Percentiles rank a stretch among this genome's conserved stretches.
Conservation (phyloP, 139 green algal species). For the Chlamydomonas sp. region DNA sequence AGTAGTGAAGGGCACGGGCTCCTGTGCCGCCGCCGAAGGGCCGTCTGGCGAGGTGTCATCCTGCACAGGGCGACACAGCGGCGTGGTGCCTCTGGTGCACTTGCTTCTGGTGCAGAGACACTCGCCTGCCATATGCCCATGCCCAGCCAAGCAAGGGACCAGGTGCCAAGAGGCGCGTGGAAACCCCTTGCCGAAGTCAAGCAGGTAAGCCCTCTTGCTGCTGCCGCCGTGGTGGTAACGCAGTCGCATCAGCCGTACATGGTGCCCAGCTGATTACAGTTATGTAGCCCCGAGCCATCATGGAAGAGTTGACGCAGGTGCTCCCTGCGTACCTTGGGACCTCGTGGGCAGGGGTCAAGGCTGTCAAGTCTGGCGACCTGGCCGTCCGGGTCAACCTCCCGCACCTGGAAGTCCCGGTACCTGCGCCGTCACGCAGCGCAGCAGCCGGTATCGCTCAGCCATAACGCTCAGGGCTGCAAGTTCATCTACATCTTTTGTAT, state of each 20-base stretch:
- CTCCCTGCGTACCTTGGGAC: neutral
- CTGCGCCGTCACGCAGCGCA: slow-evolving; percentile 43
- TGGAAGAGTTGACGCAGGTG: neutral
- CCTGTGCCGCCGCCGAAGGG: no score
- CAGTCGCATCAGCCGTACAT: neutral
- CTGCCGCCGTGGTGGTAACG: neutral
- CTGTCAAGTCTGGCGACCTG: slow-evolving; percentile 65
- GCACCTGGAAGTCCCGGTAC: slow-evolving; percentile 89
- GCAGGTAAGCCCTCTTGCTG: neutral
- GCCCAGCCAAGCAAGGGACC: no score
- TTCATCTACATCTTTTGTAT: no score
- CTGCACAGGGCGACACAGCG: no score
- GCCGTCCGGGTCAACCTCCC: slow-evolving; percentile 74
- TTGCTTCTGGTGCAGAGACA: no score
- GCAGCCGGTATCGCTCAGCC: no score
- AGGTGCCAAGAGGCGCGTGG: neutral
- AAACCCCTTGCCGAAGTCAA: neutral
- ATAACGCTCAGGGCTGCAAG: no score
- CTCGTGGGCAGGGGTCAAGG: neutral
- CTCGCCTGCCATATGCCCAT: no score
- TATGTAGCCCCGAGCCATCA: neutral
- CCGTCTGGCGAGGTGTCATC: no score
- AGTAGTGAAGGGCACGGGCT: neutral
- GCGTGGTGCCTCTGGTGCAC: no score
- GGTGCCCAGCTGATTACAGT: neutral